Evolutionary conservation across 495 filamentous ascomycete species (phyloP).

Genomic region (Penicillium longicatenatum): DNA sequence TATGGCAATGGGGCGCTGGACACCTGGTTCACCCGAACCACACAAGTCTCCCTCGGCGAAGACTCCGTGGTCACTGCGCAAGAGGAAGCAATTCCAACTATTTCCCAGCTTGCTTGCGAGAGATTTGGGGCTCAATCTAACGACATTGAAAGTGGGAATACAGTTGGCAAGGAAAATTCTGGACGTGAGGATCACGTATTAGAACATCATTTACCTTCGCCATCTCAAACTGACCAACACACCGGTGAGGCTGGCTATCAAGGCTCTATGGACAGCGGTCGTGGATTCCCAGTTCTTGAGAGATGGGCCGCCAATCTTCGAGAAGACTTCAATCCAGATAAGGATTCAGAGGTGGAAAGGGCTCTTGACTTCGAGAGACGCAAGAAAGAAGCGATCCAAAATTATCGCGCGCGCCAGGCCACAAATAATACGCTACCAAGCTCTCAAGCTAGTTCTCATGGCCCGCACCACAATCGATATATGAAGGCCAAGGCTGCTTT

Average conservation of each 20-base stretch:
- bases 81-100: conserved; percentile 14
- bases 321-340: conserved; percentile 16
- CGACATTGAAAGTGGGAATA: background rate
- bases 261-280: conserved; percentile 27
- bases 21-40: conserved; percentile 39
- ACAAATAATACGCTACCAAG: conserved; percentile 3
- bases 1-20: conserved; percentile 46
- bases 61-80: background rate
- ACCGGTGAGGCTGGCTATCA: conserved; percentile 5
- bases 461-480: conserved; percentile 40
- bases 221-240: background rate
- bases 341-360: conserved; percentile 30
- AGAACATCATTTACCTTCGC: background rate
- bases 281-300: conserved; percentile 42
- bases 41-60: conserved; percentile 20
- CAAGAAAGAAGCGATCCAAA: conserved; percentile 42
- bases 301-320: conserved; percentile 43
- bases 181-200: background rate
- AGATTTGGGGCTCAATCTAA: conserved; percentile 21
- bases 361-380: conserved; percentile 46
- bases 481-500: conserved; percentile 42
- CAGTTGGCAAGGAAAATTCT: background rate
- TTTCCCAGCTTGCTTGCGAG: conserved; percentile 28
- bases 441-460: conserved; percentile 20
- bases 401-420: conserved; percentile 23